phyloP scores from a whole-genome alignment of 305 asterid genomes.

The Solanum hybrid region DNA sequence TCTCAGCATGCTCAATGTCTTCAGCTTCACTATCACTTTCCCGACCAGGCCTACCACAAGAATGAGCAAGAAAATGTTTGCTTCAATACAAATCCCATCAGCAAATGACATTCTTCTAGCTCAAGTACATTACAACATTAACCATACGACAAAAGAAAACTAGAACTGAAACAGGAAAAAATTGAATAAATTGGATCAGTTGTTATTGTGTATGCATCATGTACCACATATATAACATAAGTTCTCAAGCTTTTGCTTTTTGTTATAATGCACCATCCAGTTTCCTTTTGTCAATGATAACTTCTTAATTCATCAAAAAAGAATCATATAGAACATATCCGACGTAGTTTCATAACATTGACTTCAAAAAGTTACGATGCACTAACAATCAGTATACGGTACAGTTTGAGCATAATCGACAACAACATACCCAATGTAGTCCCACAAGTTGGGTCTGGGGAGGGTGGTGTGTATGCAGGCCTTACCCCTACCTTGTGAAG shows the following conservation, averaged over 20 bases:
- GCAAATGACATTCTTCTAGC: not conserved
- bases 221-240: not conserved
- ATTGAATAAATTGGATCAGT: not conserved
- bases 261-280: not conserved
- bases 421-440: not conserved
- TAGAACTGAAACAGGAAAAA: not conserved
- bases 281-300: not conserved
- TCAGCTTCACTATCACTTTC: constrained; percentile 99
- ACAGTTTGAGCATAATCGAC: not conserved
- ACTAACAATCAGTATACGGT: not conserved
- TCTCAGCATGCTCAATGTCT: constrained; percentile 93
- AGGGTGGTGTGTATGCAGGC: not conserved
- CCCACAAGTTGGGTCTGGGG: not conserved
- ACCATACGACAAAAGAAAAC: not conserved
- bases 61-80: constrained; percentile 4
- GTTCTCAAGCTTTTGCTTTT: not conserved
- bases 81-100: constrained; percentile 5
- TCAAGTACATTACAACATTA: not conserved
- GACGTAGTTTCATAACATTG: not conserved
- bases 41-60: constrained; percentile 58
- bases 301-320: not conserved
- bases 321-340: not conserved
- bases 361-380: not conserved
- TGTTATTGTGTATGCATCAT: not conserved
- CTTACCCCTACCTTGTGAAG: not conserved